Conservation (phyloP, 225 moss, liverwort and hornwort genomes). For the Ulota crispa region DNA sequence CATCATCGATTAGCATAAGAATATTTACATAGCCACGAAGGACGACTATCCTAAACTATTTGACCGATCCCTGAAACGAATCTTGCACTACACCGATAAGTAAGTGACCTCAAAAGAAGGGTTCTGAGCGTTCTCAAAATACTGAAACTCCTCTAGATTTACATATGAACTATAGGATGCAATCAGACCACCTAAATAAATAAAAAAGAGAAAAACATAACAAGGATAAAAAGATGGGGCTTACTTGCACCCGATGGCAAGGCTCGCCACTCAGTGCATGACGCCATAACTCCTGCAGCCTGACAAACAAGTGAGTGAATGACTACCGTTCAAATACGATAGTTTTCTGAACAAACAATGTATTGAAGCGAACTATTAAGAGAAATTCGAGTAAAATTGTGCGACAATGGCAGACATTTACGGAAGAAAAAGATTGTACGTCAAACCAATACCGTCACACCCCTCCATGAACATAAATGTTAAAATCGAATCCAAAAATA, state of each 20-base stretch:
- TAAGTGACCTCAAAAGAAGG: neutral
- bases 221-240: slow-evolving; percentile 23
- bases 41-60: neutral
- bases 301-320: slow-evolving; percentile 59
- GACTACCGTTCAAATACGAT: neutral
- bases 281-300: slow-evolving; percentile 83
- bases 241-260: slow-evolving; percentile 76
- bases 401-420: neutral
- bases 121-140: neutral
- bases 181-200: slow-evolving; percentile 16
- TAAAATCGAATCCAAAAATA: neutral
- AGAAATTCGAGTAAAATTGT: neutral
- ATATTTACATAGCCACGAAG: neutral
- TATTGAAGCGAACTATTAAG: neutral
- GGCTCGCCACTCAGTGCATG: slow-evolving; percentile 90
- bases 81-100: neutral
- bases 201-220: neutral
- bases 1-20: neutral
- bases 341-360: neutral
- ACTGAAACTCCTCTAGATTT: neutral
- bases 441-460: neutral
- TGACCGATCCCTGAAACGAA: neutral
- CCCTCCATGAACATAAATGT: neutral
- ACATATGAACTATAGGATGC: slow-evolving; percentile 2
- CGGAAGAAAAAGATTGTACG: neutral